These are phyloP conservation scores for Xylariaceae sp. DNA, from an alignment of 2,329 filamentous ascomycete genomes.

Conservation along the genomic window DNA sequence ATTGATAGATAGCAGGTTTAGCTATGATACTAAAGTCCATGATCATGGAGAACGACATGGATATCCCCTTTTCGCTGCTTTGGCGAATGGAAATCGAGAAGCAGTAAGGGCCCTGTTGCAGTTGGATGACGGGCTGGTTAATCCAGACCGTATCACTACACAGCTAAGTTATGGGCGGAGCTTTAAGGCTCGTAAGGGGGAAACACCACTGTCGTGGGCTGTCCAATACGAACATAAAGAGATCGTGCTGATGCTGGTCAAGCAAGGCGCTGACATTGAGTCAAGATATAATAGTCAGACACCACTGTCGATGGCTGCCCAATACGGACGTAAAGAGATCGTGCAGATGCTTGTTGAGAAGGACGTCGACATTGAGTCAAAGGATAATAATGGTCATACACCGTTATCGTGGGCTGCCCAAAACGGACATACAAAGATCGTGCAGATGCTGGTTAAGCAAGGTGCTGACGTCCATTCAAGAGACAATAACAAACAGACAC, in stretches of 20 bases:
- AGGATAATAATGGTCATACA: background rate
- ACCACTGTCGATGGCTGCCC: too few species aligned
- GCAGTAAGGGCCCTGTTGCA: constrained; percentile 6
- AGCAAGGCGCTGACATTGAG: background rate
- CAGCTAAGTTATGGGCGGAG: too few species aligned
- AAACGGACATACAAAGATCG: too few species aligned
- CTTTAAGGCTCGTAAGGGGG: background rate
- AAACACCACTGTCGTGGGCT: background rate
- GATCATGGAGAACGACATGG: background rate
- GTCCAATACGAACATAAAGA: too few species aligned
- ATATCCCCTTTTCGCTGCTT: constrained; percentile 16
- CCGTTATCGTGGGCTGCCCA: background rate
- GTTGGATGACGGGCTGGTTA: background rate
- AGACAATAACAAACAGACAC: too few species aligned
- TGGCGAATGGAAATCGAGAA: constrained; percentile 6
- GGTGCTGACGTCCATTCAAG: too few species aligned
- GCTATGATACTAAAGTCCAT: background rate
- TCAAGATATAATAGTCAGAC: too few species aligned
- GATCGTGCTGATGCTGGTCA: too few species aligned
- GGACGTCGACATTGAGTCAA: background rate
- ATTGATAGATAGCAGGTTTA: background rate
- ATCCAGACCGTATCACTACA: background rate
- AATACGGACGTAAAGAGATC: background rate
- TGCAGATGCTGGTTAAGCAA: too few species aligned
- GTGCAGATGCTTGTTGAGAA: background rate